Evolutionary conservation across 352 stramenopile genomes (phyloP).

Genomic region (Pythium diclinum): DNA sequence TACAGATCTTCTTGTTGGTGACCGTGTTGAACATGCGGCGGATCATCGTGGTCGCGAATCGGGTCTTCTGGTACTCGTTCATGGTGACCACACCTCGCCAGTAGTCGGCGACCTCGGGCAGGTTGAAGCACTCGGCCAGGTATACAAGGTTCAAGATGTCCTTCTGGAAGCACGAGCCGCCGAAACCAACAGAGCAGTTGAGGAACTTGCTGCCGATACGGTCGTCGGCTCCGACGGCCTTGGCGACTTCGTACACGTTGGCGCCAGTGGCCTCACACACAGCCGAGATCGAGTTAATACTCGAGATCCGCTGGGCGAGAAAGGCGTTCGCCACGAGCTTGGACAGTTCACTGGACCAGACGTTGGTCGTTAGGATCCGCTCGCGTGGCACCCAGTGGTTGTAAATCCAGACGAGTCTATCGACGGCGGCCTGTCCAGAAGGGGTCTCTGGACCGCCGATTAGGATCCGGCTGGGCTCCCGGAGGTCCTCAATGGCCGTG

Average conservation of each 20-base stretch:
- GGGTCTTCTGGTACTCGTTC: constrained; percentile 99
- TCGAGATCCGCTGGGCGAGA: constrained; percentile 98
- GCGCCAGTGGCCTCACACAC: constrained; percentile 98
- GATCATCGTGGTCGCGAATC: constrained; percentile 99
- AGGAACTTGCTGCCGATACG: constrained; percentile 98
- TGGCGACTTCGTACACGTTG: constrained; percentile 97
- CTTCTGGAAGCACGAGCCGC: constrained; percentile 99
- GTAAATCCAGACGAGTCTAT: constrained; percentile 95
- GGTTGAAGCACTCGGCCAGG: constrained; percentile 96
- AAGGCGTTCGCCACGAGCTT: constrained; percentile 99
- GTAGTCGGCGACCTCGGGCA: constrained; percentile 98
- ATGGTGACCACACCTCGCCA: constrained; percentile 99
- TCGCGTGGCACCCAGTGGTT: constrained; percentile 95
- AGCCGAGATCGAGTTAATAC: constrained; percentile 99
- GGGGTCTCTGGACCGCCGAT: constrained; percentile 96
- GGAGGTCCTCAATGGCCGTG: constrained; percentile 96
- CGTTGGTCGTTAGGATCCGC: constrained; percentile 97
- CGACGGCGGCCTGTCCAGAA: constrained; percentile 83
- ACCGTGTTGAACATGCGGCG: constrained; percentile 99
- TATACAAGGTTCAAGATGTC: constrained; percentile 99
- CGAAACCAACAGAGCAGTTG: constrained; percentile 98
- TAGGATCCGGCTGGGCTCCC: constrained; percentile 94
- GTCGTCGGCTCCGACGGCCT: constrained; percentile 96
- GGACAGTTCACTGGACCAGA: constrained; percentile 99
- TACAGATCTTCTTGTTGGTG: constrained; percentile 99